Conservation (phyloP, 495 filamentous ascomycete genomes). For the Talaromyces borbonicus region DNA sequence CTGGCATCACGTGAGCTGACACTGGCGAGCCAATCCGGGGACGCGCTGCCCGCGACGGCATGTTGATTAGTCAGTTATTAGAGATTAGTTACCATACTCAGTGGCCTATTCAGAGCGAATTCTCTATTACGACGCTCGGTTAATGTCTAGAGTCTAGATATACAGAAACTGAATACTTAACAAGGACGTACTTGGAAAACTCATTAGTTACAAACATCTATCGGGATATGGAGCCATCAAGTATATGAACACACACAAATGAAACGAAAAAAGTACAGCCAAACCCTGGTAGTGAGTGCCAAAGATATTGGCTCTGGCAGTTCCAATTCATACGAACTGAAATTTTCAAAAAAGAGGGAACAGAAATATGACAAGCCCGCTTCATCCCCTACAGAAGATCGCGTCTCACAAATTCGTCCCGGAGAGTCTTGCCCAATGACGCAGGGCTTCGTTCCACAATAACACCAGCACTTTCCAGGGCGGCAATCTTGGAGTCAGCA, state of each 20-base stretch:
- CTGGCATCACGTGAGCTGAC: constrained; percentile 19
- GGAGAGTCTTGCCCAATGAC: constrained; percentile 78
- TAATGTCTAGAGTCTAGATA: too few species aligned
- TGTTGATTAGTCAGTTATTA: too few species aligned
- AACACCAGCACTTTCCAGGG: constrained; percentile 86
- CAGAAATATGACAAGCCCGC: neutral
- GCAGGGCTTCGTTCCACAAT: constrained; percentile 95
- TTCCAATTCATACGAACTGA: neutral
- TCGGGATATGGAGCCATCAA: constrained; percentile 5
- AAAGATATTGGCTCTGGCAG: neutral
- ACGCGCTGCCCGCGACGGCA: constrained; percentile 3
- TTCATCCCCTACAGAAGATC: constrained; percentile 67
- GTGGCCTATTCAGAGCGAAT: too few species aligned
- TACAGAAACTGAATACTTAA: neutral
- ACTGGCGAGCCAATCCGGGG: neutral
- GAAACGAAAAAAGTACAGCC: constrained; percentile 4
- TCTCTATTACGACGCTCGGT: too few species aligned
- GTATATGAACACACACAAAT: constrained; percentile 5
- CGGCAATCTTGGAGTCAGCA: constrained; percentile 93
- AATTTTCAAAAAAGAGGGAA: neutral
- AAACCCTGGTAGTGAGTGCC: neutral
- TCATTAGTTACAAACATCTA: constrained; percentile 6
- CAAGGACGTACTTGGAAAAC: neutral
- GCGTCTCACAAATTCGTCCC: constrained; percentile 89
- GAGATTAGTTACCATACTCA: too few species aligned